Evolutionary conservation across 129 eudicot genomes (phyloP).

Genomic region (Logfia minima): DNA sequence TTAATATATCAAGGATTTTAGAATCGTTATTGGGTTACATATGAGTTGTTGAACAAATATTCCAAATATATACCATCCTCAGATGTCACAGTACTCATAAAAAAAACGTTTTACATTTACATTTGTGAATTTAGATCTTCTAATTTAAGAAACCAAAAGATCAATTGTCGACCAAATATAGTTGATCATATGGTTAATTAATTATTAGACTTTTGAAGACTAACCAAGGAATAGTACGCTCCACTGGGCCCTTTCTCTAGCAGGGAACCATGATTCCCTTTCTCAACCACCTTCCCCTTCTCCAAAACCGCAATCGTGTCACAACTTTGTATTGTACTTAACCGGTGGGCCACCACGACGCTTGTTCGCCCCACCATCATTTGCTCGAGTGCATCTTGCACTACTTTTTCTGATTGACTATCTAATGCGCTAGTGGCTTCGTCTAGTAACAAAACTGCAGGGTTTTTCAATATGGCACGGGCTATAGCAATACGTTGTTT

Average conservation of each 20-base stretch:
- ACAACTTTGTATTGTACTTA: conserved; percentile 76
- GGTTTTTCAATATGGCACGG: conserved; percentile 70
- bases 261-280: conserved; percentile 72
- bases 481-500: conserved; percentile 80
- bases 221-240: conserved; percentile 65
- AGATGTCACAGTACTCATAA: background rate
- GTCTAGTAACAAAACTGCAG: conserved; percentile 54
- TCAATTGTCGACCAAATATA: conserved; percentile 9
- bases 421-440: conserved; percentile 96
- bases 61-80: background rate
- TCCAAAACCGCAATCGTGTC: conserved; percentile 69
- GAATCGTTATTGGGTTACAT: too few relatives aligned
- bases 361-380: conserved; percentile 87
- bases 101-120: background rate
- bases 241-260: conserved; percentile 69
- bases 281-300: conserved; percentile 76
- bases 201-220: conserved; percentile 57
- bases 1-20: background rate
- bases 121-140: background rate
- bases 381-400: conserved; percentile 73
- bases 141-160: background rate
- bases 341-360: conserved; percentile 81
- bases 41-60: background rate
- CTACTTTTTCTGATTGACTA: conserved; percentile 82
- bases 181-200: conserved; percentile 6